Evolutionary conservation across 768 basidiomycete species (phyloP).

Genomic region (Lenzites betulinus): DNA sequence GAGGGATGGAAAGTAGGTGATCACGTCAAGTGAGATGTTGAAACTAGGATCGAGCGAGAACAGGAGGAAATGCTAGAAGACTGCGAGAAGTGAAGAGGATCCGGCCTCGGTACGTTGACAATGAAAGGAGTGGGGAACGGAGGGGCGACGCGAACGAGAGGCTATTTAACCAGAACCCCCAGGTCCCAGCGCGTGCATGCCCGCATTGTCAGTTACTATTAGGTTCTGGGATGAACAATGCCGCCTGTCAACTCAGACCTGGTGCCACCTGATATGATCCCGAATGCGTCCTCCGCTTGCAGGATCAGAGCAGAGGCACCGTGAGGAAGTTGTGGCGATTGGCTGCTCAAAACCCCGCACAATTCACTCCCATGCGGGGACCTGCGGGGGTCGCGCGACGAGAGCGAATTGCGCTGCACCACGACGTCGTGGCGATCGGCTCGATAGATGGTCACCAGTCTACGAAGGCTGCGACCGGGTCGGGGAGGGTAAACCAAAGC

Average conservation of each 20-base stretch:
- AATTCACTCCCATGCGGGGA: not conserved
- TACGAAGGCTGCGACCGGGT: too few species aligned
- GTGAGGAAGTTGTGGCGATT: not conserved
- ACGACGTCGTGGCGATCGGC: not conserved
- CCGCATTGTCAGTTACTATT: too few species aligned
- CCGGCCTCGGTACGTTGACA: slow-evolving; percentile 18
- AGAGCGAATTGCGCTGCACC: not conserved
- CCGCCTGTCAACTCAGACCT: too few species aligned
- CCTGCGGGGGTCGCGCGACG: too few species aligned
- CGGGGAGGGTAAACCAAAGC: not conserved
- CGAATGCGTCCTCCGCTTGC: not conserved
- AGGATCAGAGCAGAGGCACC: not conserved
- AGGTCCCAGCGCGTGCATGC: not conserved
- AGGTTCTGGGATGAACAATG: too few species aligned
- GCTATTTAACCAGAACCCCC: not conserved
- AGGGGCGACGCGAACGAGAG: not conserved
- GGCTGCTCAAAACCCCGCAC: not conserved
- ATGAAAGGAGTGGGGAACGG: not conserved
- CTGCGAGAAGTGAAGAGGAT: slow-evolving; percentile 15
- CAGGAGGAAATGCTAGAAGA: not conserved
- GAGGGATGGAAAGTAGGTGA: not conserved
- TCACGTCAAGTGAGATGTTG: slow-evolving; percentile 1
- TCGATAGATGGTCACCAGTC: not conserved
- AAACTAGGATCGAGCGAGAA: not conserved
- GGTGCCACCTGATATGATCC: too few species aligned